Evolutionary conservation across 2,329 filamentous ascomycete genomes (phyloP), one percentile per base, ranked within the genome.

Genomic region (Westerdykella sp.): DNA sequence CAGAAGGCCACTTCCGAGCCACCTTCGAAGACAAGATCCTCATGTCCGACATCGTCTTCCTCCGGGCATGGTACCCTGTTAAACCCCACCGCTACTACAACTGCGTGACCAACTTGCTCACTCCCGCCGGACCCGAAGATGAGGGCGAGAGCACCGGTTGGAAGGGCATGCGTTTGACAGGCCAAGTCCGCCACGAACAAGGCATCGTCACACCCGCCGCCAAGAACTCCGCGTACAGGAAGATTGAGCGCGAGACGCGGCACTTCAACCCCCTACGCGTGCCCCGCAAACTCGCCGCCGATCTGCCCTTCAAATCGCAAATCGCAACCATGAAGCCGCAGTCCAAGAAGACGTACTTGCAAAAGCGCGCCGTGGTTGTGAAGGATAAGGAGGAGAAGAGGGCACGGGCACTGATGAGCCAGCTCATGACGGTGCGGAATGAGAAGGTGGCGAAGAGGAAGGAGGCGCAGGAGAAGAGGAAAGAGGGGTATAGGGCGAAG

Each of bases 21-120:
- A 97, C 93, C 0, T 98, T 98, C 56, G 93, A 98, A 69, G 93
- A 98, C 77, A 98, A 97, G 73, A 87, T 98, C 49, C 77, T 98
- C 40, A 89, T 95, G 79, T 88, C 83, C 67, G 93, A 98, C 65
- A 94, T 98, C 54, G 86, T 97, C 49, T 97, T 98, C 74, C 72
- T 98, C 32, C 81, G 93, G 39, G 91, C 93, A 2, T 98, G 94
- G 94, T 97, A 94, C 69, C 88, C 93, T 9, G 83, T 98, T 68
- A 89, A 89, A 61, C 93, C 93, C 1, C 89, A 89, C 68, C 84
- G 90, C 45, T 98, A 95, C 78, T 96, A 96, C 75, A 96, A 97
- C 69, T 87, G 89, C 1, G 90, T 94, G 42, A 93, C 88, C 46
- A 95, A 98, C 69, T 79, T 97, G 32, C 77, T 97, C 46, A 87